Conservation (phyloP, 2,329 filamentous ascomycete genomes). For the Alternaria infectoria region DNA sequence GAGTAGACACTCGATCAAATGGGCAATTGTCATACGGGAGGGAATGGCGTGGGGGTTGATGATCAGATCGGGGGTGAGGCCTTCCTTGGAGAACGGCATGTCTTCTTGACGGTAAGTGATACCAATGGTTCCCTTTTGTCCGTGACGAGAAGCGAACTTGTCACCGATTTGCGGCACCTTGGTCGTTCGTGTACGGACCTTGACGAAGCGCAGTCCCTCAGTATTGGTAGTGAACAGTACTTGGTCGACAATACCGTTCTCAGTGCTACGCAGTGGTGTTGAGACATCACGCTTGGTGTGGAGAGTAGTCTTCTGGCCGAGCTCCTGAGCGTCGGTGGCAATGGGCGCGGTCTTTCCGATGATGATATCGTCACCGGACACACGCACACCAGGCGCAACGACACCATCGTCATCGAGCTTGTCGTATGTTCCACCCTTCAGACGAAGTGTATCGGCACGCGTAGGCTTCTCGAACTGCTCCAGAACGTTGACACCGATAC, state of each 20-base stretch:
- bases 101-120: conserved; percentile 97
- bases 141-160: conserved; percentile 98
- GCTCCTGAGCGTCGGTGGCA: conserved; percentile 87
- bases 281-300: conserved; percentile 96
- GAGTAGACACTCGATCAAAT: conserved; percentile 98
- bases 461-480: conserved; percentile 97
- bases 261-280: conserved; percentile 90
- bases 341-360: conserved; percentile 98
- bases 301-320: conserved; percentile 86
- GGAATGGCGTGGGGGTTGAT: conserved; percentile 99
- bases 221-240: conserved; percentile 94
- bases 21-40: conserved; percentile 99
- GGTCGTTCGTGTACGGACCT: conserved; percentile 95
- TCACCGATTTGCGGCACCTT: conserved; percentile 99
- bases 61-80: conserved; percentile 91
- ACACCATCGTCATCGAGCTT: conserved; percentile 98
- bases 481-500: conserved; percentile 88
- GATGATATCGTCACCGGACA: conserved; percentile 97
- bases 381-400: conserved; percentile 89
- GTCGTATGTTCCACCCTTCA: conserved; percentile 96
- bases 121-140: conserved; percentile 98
- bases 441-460: conserved; percentile 82
- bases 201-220: conserved; percentile 93
- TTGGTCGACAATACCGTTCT: conserved; percentile 94
- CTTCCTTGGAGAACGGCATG: conserved; percentile 96